phyloP scores from a whole-genome alignment of 176 grass and related monocot species.

The Oryza longistaminata region DNA sequence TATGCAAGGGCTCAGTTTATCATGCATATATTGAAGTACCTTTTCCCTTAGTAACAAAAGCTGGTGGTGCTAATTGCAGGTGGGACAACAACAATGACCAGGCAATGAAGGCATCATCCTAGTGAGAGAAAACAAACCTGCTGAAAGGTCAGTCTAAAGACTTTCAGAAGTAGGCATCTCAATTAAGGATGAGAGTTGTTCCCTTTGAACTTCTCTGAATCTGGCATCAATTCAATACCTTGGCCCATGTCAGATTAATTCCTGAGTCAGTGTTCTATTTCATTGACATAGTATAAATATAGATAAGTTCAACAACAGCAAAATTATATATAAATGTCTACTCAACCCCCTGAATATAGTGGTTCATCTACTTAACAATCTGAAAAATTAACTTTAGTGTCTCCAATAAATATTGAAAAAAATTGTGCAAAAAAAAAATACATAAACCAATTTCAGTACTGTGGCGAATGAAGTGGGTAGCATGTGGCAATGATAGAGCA shows the following conservation, averaged over 20 bases:
- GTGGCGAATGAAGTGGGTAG: too few relatives aligned
- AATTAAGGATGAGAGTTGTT: slow-evolving; percentile 71
- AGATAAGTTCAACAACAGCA: slow-evolving; percentile 52
- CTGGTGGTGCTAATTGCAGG: slow-evolving; percentile 59
- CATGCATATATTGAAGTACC: slow-evolving; percentile 49
- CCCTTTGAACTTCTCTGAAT: slow-evolving; percentile 66
- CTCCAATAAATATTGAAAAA: too few relatives aligned
- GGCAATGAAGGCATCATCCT: slow-evolving; percentile 49
- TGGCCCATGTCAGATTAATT: too few relatives aligned
- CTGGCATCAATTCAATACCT: slow-evolving; percentile 42
- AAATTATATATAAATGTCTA: slow-evolving; percentile 45
- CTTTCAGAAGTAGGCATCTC: slow-evolving; percentile 64
- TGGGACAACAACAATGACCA: slow-evolving; percentile 76
- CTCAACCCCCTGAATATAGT: not conserved
- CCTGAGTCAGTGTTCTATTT: too few relatives aligned
- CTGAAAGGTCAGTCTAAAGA: slow-evolving; percentile 62
- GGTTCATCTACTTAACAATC: too few relatives aligned
- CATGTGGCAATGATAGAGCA: too few relatives aligned
- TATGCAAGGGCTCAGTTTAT: slow-evolving; percentile 66
- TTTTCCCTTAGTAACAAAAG: slow-evolving; percentile 44
- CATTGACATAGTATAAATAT: too few relatives aligned
- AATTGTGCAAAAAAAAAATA: too few relatives aligned
- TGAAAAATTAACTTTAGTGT: too few relatives aligned
- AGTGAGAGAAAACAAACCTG: slow-evolving; percentile 12
- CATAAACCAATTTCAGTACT: too few relatives aligned